Conservation (phyloP, 345 rosid species). For the Eucalyptus camaldulensis region DNA sequence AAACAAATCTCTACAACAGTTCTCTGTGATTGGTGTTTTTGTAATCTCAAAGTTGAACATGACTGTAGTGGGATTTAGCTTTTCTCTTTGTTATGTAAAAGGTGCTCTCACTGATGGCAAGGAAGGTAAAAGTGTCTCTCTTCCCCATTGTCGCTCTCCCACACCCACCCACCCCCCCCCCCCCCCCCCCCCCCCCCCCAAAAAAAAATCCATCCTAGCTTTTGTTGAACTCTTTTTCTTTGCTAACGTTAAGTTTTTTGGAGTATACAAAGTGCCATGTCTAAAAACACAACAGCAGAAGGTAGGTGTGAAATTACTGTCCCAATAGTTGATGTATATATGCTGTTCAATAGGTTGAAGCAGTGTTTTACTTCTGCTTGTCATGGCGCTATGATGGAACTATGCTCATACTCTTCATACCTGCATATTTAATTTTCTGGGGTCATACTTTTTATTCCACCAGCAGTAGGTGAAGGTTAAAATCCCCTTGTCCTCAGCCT, state of each 20-base stretch:
- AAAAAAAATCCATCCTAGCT: not conserved
- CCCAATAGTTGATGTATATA: not conserved
- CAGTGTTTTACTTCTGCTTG: not conserved
- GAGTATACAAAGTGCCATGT: not conserved
- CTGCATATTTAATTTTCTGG: not conserved
- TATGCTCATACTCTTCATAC: not conserved
- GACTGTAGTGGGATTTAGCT: not conserved
- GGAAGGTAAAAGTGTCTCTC: not conserved
- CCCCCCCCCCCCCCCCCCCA: no score
- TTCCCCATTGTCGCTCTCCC: not conserved
- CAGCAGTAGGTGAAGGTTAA: not conserved
- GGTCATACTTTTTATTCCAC: not conserved
- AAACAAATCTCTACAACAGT: not conserved
- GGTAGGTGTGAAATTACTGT: not conserved
- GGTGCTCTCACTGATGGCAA: not conserved
- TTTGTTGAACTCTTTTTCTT: not conserved
- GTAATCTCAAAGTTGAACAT: not conserved
- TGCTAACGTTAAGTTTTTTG: not conserved
- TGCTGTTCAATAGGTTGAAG: not conserved
- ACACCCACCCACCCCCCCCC: no score
- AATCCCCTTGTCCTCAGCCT: not conserved
- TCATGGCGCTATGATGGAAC: not conserved
- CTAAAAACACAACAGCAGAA: not conserved
- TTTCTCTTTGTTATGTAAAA: not conserved
- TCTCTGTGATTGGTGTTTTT: not conserved